Evolutionary conservation across 2,329 filamentous ascomycete species (phyloP), one percentile per base, ranked within the genome.

Genomic region (Colletotrichum eremochloae): DNA sequence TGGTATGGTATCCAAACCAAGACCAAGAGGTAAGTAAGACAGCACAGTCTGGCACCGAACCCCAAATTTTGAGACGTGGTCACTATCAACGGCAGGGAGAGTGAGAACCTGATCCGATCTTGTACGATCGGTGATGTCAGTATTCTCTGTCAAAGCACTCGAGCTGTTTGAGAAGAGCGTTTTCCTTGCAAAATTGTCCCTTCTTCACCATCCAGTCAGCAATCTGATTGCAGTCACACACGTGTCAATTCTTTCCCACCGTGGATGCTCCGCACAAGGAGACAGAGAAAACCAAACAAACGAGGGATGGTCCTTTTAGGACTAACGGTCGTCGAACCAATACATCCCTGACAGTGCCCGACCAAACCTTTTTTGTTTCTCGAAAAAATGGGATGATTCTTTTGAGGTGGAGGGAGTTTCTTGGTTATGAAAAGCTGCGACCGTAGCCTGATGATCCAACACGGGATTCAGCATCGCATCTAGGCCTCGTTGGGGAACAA

Each of bases 11-110:
- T 14, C 44, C 20, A 68, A 55, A 60, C 58, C 38, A 31, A 31
- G 40, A 42, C 56, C 63, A 71, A 63, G 68, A 62, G 42, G 15
- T 42, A 68, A 56, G 68, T 42, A 68, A 56, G 68, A 68, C 63
- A 68, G 64, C 61, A 48, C 46, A 52, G 48, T 50, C 50, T 44
- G 42, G 31, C n/a, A 48, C 52, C 63, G 14, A 40, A 57, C 24
- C 44, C 33, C n/a, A n/a, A 15, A 52, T 29, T 57, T 40, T 40
- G 33, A 42, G 55, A 57, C 46, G 33, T 52, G 61, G 8, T n/a
- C 31, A 31, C 46, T n/a, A 20, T 11, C 4, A 7, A 29, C 33
- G 15, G 60, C 46, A 63, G 46, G 44, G 31, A 63, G 60, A 38
- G 31, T 12, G 14, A 24, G 14, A 12, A 6, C 24, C 50, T 52